Evolutionary conservation across 176 grass and related monocot genomes (phyloP).

Genomic region (Rhipidocladum racemiflorum): DNA sequence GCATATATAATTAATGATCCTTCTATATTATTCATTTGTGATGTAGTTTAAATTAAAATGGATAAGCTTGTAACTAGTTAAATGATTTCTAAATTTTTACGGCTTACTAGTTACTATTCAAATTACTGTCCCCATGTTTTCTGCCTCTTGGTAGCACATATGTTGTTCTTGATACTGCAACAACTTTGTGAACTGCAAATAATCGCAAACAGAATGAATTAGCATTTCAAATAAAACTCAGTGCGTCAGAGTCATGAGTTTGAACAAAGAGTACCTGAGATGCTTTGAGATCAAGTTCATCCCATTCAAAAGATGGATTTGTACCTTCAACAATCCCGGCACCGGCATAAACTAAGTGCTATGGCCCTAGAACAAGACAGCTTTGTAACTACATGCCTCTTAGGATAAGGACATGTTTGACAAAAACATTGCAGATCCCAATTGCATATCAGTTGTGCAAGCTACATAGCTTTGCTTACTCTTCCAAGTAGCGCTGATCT

Average conservation of each 20-base stretch:
- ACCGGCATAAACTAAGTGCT: conserved; percentile 78
- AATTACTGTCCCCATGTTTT: conserved; percentile 48
- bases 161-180: conserved; percentile 53
- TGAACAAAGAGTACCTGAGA: conserved; percentile 55
- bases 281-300: conserved; percentile 81
- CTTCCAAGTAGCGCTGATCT: conserved; percentile 85
- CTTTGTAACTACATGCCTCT: conserved; percentile 4
- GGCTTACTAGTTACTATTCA: conserved; percentile 45
- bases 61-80: neutral
- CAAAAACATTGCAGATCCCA: neutral
- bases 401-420: neutral
- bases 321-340: conserved; percentile 92
- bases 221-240: conserved; percentile 15
- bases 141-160: conserved; percentile 50
- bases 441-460: neutral
- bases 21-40: neutral
- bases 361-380: conserved; percentile 48
- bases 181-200: conserved; percentile 75
- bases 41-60: neutral
- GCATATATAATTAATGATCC: neutral
- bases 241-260: neutral
- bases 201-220: neutral
- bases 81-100: conserved; percentile 1
- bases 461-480: conserved; percentile 36
- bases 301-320: conserved; percentile 86